Evolutionary conservation across 2,329 filamentous ascomycete species (phyloP), one percentile per base, ranked within the genome.

Genomic region (Ophiostoma piceae): DNA sequence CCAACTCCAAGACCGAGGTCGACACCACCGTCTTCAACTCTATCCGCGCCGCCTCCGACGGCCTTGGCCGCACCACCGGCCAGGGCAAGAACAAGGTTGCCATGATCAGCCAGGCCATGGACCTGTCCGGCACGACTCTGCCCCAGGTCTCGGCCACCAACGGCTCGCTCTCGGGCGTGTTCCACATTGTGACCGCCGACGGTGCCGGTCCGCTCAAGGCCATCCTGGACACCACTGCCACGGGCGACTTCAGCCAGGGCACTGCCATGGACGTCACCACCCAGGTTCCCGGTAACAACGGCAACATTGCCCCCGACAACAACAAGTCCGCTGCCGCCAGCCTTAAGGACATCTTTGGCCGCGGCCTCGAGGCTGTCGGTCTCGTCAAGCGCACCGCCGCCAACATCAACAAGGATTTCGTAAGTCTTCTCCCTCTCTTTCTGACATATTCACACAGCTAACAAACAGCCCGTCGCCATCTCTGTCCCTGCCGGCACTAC

Each of bases 11-110:
- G 72, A 82, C 81, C 1, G 80, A 83, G 73, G 74, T 79, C 43
- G 82, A 83, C 74, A 82, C 81, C 39, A 83, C 81, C 51, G 78
- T 83, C 72, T 83, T 83, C 77, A 70, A 72, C 26, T 74, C 72
- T 22, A 78, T 74, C 73, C 75, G 78, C 54, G 76, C 79, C 71
- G 73, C 75, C 68, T 76, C 76, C 60, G 75, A 82, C 72, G 79
- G 79, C 29, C 78, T 82, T 41, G 81, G 81, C 72, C 74, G 72
- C 41, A 82, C 80, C 67, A 77, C 73, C 0, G 77, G 75, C 39
- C 70, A 73, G 29, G 80, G 80, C 72, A 72, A 77, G 71, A 81
- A 82, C 76, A 77, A 74, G 39, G 70, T 79, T 26, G 71, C 70
- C 47, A 76, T 76, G 72, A 71, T 82, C 39, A 70, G 72, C 6